Percentiles rank a stretch among this genome's conserved stretches.
phyloP scores from a whole-genome alignment of 345 rosid species.

The Erucastrum elatum region DNA sequence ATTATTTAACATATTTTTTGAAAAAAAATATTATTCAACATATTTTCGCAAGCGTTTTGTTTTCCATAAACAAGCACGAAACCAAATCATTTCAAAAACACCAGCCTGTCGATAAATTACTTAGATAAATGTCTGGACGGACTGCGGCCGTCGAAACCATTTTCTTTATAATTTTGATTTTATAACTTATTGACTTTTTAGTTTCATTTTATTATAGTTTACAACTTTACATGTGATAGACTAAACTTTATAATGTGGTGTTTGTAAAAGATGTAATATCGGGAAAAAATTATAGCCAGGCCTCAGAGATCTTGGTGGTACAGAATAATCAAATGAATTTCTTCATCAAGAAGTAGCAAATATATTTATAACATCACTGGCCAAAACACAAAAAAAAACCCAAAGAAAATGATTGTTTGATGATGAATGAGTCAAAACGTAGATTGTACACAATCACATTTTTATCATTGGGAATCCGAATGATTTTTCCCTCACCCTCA shows the following conservation, averaged over 20 bases:
- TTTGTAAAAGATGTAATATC: neutral
- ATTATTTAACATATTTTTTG: too few species aligned
- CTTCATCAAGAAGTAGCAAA: conserved; percentile 44
- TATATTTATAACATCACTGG: conserved; percentile 38
- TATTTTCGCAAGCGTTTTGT: neutral
- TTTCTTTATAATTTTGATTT: neutral
- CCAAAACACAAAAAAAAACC: neutral
- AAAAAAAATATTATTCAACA: too few species aligned
- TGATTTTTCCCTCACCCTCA: conserved; percentile 41
- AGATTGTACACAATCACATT: conserved; percentile 36
- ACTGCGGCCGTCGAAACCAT: neutral
- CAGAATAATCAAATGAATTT: conserved; percentile 24
- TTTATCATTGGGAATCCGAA: conserved; percentile 38
- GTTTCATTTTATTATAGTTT: neutral
- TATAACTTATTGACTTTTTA: neutral
- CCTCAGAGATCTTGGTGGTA: conserved; percentile 47
- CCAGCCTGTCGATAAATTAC: neutral
- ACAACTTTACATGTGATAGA: too few species aligned
- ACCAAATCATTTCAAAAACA: neutral
- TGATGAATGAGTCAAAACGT: conserved; percentile 36
- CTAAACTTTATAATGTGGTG: neutral
- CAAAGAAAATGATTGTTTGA: neutral
- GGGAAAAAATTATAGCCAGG: neutral
- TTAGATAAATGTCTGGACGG: neutral
- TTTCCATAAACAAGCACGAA: neutral